A percentile compares a stretch with the other conserved stretches of the same genome.
Conservation (phyloP, 164 flowering plant genomes). For the Taxillus chinensis region DNA sequence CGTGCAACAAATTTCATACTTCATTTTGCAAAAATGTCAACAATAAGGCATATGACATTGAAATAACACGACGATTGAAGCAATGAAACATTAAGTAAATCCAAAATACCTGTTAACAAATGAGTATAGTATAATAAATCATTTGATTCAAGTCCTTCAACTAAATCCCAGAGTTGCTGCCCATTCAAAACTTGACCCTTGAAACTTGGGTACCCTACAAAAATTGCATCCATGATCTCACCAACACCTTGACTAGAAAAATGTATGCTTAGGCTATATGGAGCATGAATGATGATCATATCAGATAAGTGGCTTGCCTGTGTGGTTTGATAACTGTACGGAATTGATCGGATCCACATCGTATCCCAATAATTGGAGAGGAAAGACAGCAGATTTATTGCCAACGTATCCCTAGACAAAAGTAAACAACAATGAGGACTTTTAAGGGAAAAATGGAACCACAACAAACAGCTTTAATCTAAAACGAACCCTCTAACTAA, state of each 20-base stretch:
- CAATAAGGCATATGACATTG: too few species aligned
- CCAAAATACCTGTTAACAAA: conserved; percentile 69
- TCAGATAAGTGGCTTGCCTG: conserved; percentile 83
- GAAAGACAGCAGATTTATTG: conserved; percentile 96
- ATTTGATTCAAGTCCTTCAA: conserved; percentile 94
- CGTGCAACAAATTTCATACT: too few species aligned
- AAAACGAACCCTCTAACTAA: neutral
- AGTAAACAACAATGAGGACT: neutral
- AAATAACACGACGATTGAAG: neutral
- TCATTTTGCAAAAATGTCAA: too few species aligned
- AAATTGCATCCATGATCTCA: conserved; percentile 10
- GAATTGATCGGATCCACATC: conserved; percentile 99
- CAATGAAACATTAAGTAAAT: neutral
- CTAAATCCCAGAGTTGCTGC: conserved; percentile 75
- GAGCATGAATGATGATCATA: conserved; percentile 26
- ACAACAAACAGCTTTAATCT: neutral
- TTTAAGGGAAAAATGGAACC: neutral
- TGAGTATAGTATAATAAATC: conserved; percentile 78
- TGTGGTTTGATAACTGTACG: conserved; percentile 98
- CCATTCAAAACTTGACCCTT: conserved; percentile 98
- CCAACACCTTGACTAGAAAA: conserved; percentile 10
- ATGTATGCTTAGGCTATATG: conserved; percentile 6
- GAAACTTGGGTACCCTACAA: conserved; percentile 91
- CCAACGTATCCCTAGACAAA: conserved; percentile 86
- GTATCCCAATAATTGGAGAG: conserved; percentile 88